Evolutionary conservation across 202 grass and related monocot species (phyloP).

Genomic region (Zizania palustris): DNA sequence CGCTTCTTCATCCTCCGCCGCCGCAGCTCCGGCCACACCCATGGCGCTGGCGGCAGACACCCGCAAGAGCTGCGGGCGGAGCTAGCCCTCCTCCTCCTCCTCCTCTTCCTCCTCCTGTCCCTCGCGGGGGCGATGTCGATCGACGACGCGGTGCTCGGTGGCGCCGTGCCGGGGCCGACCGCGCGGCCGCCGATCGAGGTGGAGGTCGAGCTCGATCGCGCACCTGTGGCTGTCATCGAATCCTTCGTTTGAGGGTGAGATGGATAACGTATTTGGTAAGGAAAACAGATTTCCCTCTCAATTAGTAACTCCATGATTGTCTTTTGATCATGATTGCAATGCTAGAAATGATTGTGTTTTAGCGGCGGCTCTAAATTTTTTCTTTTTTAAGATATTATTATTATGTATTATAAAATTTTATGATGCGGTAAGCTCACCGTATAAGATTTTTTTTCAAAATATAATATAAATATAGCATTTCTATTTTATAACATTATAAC

Average conservation of each 20-base stretch:
- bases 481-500: too few relatives aligned
- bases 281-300: not conserved
- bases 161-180: constrained; percentile 37
- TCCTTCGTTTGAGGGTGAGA: not conserved
- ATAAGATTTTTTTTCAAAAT: too few relatives aligned
- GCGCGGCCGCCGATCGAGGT: constrained; percentile 39
- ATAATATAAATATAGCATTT: too few relatives aligned
- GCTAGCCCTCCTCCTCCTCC: constrained; percentile 51
- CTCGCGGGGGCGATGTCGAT: constrained; percentile 51
- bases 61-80: constrained; percentile 52
- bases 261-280: not conserved
- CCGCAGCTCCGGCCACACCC: too few relatives aligned
- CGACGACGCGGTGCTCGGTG: constrained; percentile 44
- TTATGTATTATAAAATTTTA: too few relatives aligned
- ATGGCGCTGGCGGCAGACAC: constrained; percentile 36
- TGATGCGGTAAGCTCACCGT: too few relatives aligned
- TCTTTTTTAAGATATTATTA: too few relatives aligned
- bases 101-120: constrained; percentile 40
- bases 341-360: too few relatives aligned
- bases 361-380: too few relatives aligned
- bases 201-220: constrained; percentile 55
- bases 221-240: not conserved
- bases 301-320: not conserved
- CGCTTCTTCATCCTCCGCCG: not conserved
- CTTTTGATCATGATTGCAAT: not conserved